These are phyloP conservation scores for Leccinellum albellum DNA, from an alignment of 768 basidiomycete genomes.

Conservation along the genomic window DNA sequence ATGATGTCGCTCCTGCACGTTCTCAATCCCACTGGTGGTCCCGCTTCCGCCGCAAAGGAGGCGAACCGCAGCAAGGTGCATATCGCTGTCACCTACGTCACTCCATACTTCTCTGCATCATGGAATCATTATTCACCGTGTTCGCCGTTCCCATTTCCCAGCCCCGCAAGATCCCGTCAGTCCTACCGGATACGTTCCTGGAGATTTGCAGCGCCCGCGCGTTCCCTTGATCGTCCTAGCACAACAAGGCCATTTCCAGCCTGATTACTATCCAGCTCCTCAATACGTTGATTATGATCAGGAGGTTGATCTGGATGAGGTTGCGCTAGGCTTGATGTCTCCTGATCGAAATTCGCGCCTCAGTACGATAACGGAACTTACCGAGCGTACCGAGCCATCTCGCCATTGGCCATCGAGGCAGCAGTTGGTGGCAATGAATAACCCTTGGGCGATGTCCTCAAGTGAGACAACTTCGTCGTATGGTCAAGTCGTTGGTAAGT, in stretches of 20 bases:
- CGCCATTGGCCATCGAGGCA: conserved; percentile 44
- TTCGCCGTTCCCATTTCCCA: conserved; percentile 15
- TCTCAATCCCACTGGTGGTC: conserved; percentile 34
- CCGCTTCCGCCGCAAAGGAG: conserved; percentile 34
- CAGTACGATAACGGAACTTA: conserved; percentile 65
- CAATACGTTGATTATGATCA: conserved; percentile 21
- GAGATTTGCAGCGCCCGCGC: conserved; percentile 40
- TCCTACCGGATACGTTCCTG: conserved; percentile 20
- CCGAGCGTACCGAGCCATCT: conserved; percentile 61
- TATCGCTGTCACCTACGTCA: conserved; percentile 33
- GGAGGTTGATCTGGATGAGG: conserved; percentile 23
- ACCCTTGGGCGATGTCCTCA: conserved; percentile 36
- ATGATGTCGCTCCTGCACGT: conserved; percentile 27
- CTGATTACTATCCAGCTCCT: conserved; percentile 25
- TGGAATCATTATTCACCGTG: conserved; percentile 18
- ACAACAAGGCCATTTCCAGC: conserved; percentile 46
- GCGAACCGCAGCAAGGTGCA: conserved; percentile 57
- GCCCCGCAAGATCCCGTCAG: conserved; percentile 19
- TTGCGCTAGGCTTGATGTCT: conserved; percentile 33
- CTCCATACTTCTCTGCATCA: conserved; percentile 16
- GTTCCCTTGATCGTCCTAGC: conserved; percentile 60
- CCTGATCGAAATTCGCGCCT: conserved; percentile 37
- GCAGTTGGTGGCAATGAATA: conserved; percentile 37
- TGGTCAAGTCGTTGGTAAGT: conserved; percentile 57
- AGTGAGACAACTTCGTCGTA: conserved; percentile 52